Conservation (phyloP, 345 rosid species). For the Litchi chinensis region DNA sequence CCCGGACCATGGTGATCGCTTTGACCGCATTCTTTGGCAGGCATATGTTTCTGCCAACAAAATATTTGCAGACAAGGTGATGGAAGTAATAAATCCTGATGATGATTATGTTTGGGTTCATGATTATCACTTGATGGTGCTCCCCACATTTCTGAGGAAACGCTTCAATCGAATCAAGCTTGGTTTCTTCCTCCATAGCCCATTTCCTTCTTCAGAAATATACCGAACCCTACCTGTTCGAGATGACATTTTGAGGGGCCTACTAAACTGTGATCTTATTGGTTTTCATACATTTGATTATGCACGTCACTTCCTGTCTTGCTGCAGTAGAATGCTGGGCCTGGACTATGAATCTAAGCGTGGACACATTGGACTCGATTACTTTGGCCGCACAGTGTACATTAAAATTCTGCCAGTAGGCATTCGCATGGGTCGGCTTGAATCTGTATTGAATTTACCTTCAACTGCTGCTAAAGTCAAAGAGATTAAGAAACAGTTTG, state of each 20-base stretch:
- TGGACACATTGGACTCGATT: slow-evolving; percentile 83
- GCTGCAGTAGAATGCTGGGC: slow-evolving; percentile 89
- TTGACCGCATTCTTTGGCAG: slow-evolving; percentile 73
- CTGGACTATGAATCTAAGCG: slow-evolving; percentile 84
- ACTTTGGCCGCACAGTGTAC: slow-evolving; percentile 77
- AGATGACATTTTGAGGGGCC: slow-evolving; percentile 64
- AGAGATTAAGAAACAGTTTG: slow-evolving; percentile 59
- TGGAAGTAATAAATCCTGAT: slow-evolving; percentile 79
- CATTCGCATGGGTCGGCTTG: slow-evolving; percentile 73
- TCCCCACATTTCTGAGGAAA: slow-evolving; percentile 82
- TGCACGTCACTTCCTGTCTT: slow-evolving; percentile 75
- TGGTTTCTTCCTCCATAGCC: slow-evolving; percentile 82
- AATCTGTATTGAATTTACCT: slow-evolving; percentile 63
- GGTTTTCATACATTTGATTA: slow-evolving; percentile 89
- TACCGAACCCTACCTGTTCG: slow-evolving; percentile 75
- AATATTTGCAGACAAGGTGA: slow-evolving; percentile 77
- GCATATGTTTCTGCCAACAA: slow-evolving; percentile 81
- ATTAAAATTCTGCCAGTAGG: slow-evolving; percentile 78
- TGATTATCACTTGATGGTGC: slow-evolving; percentile 83
- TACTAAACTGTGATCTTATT: slow-evolving; percentile 74
- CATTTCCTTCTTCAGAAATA: slow-evolving; percentile 83
- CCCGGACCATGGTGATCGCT: slow-evolving; percentile 78
- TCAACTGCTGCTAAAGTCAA: slow-evolving; percentile 59
- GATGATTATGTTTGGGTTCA: slow-evolving; percentile 82
- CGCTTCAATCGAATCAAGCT: slow-evolving; percentile 67